These are phyloP conservation scores for Cylindrotheca fusiformis DNA, from an alignment of 108 stramenopile genomes.

Conservation along the genomic window DNA sequence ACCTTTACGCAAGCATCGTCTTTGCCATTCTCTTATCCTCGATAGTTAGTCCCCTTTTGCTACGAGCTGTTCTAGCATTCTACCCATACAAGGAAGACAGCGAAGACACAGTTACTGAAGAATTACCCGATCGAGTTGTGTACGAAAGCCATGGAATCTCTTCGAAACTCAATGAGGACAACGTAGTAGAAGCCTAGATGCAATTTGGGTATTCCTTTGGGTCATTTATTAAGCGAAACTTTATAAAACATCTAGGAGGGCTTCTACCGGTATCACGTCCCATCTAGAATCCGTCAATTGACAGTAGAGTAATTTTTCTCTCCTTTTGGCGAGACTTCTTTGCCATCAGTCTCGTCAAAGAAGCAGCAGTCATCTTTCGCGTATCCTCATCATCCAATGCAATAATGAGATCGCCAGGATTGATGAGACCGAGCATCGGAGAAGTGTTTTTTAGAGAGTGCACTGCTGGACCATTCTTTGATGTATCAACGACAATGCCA, in stretches of 20 bases:
- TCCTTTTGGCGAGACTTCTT: constrained; percentile 57
- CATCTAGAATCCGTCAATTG: constrained; percentile 15
- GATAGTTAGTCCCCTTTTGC: constrained; percentile 29
- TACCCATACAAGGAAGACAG: constrained; percentile 3
- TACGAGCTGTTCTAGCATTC: constrained; percentile 17
- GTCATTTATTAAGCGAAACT: too few species aligned
- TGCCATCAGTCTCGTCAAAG: constrained; percentile 80
- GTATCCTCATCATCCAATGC: constrained; percentile 79
- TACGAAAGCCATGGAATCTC: too few species aligned
- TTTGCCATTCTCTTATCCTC: constrained; percentile 43
- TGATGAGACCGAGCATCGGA: constrained; percentile 69
- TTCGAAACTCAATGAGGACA: too few species aligned
- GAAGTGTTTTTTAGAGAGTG: constrained; percentile 77
- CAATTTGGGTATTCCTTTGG: too few species aligned
- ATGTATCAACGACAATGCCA: constrained; percentile 83
- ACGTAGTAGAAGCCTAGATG: too few species aligned
- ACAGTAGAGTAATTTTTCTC: constrained; percentile 70
- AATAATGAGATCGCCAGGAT: constrained; percentile 79
- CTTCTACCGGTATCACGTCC: constrained; percentile 1
- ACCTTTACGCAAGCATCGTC: constrained; percentile 44
- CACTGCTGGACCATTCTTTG: constrained; percentile 70
- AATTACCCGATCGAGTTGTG: neutral
- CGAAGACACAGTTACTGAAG: neutral
- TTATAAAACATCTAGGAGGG: neutral
- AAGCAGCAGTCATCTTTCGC: constrained; percentile 71